phyloP scores from a whole-genome alignment of 2,329 filamentous ascomycete genomes.

The Alternaria novae-zelandiae region DNA sequence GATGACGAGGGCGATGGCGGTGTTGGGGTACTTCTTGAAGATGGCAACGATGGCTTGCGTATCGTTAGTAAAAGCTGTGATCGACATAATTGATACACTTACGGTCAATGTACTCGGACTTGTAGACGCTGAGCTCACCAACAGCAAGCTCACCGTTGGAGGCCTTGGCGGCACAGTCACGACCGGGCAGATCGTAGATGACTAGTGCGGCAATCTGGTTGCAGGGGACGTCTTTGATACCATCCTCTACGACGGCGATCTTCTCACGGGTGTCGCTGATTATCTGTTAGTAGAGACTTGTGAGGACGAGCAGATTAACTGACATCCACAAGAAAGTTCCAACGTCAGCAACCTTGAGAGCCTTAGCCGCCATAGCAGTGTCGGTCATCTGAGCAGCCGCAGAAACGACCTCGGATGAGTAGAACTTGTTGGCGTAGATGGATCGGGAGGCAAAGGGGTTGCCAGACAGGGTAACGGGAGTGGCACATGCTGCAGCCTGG shows the following conservation, averaged over 20 bases:
- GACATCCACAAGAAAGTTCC: slow-evolving; percentile 63
- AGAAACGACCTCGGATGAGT: slow-evolving; percentile 59
- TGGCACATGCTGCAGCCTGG: slow-evolving; percentile 40
- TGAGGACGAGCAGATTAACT: slow-evolving; percentile 24
- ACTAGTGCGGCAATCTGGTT: slow-evolving; percentile 61
- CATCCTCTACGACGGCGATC: slow-evolving; percentile 56
- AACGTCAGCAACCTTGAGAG: slow-evolving; percentile 56
- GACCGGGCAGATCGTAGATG: slow-evolving; percentile 69
- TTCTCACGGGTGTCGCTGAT: slow-evolving; percentile 57
- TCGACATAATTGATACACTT: slow-evolving; percentile 7
- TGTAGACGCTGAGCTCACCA: slow-evolving; percentile 59
- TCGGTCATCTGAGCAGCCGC: slow-evolving; percentile 65
- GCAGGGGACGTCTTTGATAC: slow-evolving; percentile 59
- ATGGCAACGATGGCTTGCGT: slow-evolving; percentile 57
- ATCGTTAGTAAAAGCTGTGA: background rate
- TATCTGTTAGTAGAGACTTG: slow-evolving; percentile 20
- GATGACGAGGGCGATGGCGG: slow-evolving; percentile 51
- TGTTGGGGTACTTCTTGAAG: slow-evolving; percentile 61
- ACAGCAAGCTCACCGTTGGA: slow-evolving; percentile 70
- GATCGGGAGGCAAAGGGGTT: slow-evolving; percentile 60
- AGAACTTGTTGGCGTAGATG: slow-evolving; percentile 61
- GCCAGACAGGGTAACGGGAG: slow-evolving; percentile 53
- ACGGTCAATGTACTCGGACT: slow-evolving; percentile 60
- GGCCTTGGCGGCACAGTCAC: slow-evolving; percentile 69
- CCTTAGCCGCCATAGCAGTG: slow-evolving; percentile 59